Base-by-base conservation (phyloP, 148 eudicot species). In the Chenopodium quinoa region DNA sequence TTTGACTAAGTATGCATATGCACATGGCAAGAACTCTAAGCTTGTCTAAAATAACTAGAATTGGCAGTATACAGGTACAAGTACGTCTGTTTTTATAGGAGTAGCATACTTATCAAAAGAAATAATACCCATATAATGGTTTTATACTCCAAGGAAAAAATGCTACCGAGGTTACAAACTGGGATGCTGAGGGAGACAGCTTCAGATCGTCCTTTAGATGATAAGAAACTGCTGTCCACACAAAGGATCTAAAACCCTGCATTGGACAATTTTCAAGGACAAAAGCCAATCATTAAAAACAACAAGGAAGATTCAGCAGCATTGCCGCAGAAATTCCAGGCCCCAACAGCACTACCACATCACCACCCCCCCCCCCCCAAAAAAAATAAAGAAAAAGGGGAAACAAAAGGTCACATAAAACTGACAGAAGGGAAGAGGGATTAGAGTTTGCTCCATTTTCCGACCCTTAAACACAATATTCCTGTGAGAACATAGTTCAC, bases 71-170 rank as follows among this genome's bases (percentile, higher is more conserved):
- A 54, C 29, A 31, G 56, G 23, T 5, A 70, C 54, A 60, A 64
- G 54, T 71, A 27, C 16, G 2, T 75, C 29, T n/a, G 23, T 44
- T 52, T 29, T 44, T 65, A 75, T 32, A 58, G 27, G 23, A 76
- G 47, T 37, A 67, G 27, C 72, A 19, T 23, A 73, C 13, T 75
- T 52, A 67, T 22, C 66, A 5, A 48, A 27, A 12, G 27, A 31
- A 79, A 80, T 70, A 31, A 82, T 93, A 95, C 99, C 99, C 99
- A 62, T 95, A 95, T 86, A 95, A 67, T 50, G 99, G 99, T 83
- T 95, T 95, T 82, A 95, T 89, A 87, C 97, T 95, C 99, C 99
- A 95, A 22, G 98, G 98, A 81, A 95, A 92, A 89, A 95, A 95
- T 80, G 94, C 97, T 75, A 93, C 83, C 37, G 98, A 92, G 77